Percentiles rank a stretch among this genome's conserved stretches.
Evolutionary conservation across 2,329 filamentous ascomycete species (phyloP).

Genomic region (Chaetomiaceae sp.): DNA sequence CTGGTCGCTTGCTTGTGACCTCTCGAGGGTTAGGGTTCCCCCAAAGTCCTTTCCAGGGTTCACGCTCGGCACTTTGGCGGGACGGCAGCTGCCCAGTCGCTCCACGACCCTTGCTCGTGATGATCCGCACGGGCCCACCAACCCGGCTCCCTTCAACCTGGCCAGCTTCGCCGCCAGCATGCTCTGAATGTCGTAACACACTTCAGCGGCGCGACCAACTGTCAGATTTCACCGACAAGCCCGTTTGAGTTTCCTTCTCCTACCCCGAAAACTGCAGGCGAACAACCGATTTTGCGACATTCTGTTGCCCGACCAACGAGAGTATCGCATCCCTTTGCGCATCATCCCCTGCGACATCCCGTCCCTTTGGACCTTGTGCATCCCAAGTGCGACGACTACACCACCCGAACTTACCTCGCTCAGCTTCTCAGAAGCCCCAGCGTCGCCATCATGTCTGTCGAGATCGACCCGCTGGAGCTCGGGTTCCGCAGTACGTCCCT

Average conservation of each 20-base stretch:
- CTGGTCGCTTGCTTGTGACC: too few species aligned
- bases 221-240: not conserved
- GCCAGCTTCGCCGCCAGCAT: conserved; percentile 23
- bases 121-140: conserved; percentile 23
- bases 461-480: conserved; percentile 86
- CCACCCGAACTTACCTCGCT: not conserved
- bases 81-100: too few species aligned
- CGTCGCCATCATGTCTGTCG: conserved; percentile 76
- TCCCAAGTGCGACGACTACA: not conserved
- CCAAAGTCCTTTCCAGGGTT: not conserved
- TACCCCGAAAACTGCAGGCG: not conserved
- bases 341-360: not conserved
- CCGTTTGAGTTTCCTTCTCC: not conserved
- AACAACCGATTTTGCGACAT: not conserved
- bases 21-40: not conserved
- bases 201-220: conserved; percentile 14
- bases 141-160: conserved; percentile 18
- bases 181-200: conserved; percentile 25
- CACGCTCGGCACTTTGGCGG: not conserved
- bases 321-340: not conserved
- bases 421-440: conserved; percentile 3
- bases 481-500: conserved; percentile 76
- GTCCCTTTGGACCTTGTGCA: not conserved
- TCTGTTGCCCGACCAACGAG: not conserved
- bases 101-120: too few species aligned